These are phyloP conservation scores for Clarireedia paspali DNA, from an alignment of 2,329 filamentous ascomycete species.

Conservation along the genomic window DNA sequence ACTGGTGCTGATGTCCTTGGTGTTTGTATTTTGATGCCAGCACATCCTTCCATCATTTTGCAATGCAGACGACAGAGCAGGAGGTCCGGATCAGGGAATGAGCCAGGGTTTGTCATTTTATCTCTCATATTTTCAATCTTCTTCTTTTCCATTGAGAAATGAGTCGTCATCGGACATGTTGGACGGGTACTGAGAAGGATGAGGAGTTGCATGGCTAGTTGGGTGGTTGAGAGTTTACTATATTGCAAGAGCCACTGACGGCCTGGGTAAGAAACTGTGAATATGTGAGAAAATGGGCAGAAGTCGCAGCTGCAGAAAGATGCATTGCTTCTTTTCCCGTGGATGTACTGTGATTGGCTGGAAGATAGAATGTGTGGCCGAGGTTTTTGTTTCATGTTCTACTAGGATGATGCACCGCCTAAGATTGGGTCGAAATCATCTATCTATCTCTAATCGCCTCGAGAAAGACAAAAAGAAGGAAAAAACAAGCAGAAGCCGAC, in stretches of 20 bases:
- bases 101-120: neutral
- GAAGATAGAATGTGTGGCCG: neutral
- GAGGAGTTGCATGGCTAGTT: neutral
- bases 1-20: constrained; percentile 1
- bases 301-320: neutral
- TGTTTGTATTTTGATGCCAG: constrained; percentile 8
- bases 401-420: constrained; percentile 4
- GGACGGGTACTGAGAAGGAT: neutral
- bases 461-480: neutral
- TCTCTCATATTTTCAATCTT: neutral
- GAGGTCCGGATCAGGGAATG: neutral
- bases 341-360: neutral
- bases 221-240: neutral
- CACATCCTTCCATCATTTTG: constrained; percentile 9
- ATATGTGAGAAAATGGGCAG: too few relatives aligned
- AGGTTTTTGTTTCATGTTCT: constrained; percentile 7
- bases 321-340: neutral
- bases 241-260: neutral
- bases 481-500: neutral
- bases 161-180: neutral
- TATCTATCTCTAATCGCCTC: neutral
- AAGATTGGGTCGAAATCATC: neutral
- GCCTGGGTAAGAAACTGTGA: too few relatives aligned
- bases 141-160: neutral
- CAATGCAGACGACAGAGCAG: constrained; percentile 4